phyloP scores from a whole-genome alignment of 495 filamentous ascomycete species.

The Penicillium angulare region DNA sequence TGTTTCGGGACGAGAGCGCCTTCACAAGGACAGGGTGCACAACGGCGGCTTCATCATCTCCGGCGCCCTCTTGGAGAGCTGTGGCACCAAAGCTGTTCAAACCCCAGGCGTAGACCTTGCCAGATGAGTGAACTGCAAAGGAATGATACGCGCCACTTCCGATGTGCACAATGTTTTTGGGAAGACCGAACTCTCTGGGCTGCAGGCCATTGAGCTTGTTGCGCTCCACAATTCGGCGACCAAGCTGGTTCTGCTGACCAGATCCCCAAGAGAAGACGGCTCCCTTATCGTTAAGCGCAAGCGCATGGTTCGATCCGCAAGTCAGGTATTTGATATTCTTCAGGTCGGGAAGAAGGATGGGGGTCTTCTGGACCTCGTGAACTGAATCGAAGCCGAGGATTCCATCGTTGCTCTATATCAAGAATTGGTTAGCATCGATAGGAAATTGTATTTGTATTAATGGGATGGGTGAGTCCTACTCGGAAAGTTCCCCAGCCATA shows the following conservation, averaged over 20 bases:
- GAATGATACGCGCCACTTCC: constrained; percentile 57
- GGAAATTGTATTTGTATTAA: too few species aligned
- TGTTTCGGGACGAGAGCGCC: constrained; percentile 46
- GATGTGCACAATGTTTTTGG: constrained; percentile 55
- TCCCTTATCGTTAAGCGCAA: constrained; percentile 57
- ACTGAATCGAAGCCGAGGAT: constrained; percentile 52
- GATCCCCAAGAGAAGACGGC: constrained; percentile 62
- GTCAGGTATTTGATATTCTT: constrained; percentile 56
- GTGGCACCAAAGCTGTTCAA: constrained; percentile 84
- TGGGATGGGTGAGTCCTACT: too few species aligned
- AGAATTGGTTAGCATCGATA: constrained; percentile 18
- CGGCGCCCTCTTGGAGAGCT: constrained; percentile 67
- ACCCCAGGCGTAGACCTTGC: constrained; percentile 79
- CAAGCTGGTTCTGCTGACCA: constrained; percentile 63
- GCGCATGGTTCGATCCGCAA: constrained; percentile 60
- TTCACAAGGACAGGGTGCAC: constrained; percentile 58
- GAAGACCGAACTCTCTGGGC: constrained; percentile 68
- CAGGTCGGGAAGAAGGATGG: constrained; percentile 48
- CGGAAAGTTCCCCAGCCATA: constrained; percentile 74
- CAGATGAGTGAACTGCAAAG: constrained; percentile 71
- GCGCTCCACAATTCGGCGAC: constrained; percentile 59
- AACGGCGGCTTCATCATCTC: constrained; percentile 60
- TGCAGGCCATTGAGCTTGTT: constrained; percentile 55
- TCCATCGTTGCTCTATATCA: constrained; percentile 53
- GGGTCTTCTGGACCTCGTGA: constrained; percentile 44